phyloP scores from a whole-genome alignment of 257 asterid genomes.

The Striga asiatica region DNA sequence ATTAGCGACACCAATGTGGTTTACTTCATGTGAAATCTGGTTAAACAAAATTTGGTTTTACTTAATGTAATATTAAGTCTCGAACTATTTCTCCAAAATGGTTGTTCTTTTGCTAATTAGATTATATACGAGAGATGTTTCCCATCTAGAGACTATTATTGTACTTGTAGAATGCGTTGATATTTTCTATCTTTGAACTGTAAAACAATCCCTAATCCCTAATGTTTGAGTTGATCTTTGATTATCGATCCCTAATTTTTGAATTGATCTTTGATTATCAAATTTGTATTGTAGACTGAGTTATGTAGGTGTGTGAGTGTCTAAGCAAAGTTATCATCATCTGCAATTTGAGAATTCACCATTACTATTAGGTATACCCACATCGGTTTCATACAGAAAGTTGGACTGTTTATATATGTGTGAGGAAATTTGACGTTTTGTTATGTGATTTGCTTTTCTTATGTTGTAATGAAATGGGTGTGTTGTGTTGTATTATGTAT shows the following conservation, averaged over 20 bases:
- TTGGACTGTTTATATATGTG: not conserved
- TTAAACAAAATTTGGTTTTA: too few species aligned
- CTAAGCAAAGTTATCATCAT: too few species aligned
- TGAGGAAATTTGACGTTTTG: too few species aligned
- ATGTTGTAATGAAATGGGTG: too few species aligned
- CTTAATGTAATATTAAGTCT: not conserved
- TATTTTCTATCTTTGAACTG: not conserved
- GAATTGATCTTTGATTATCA: too few species aligned
- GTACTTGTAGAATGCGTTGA: not conserved
- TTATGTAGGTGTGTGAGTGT: too few species aligned
- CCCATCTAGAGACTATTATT: not conserved
- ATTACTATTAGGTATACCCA: too few species aligned
- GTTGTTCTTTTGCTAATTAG: not conserved
- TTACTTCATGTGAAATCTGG: slow-evolving; percentile 41
- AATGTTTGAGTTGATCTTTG: not conserved
- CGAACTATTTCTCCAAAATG: not conserved
- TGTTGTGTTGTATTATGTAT: too few species aligned
- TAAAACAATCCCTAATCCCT: not conserved
- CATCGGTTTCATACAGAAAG: not conserved
- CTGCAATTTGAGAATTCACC: too few species aligned
- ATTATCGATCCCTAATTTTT: too few species aligned
- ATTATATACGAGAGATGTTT: not conserved
- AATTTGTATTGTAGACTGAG: not conserved
- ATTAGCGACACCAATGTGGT: slow-evolving; percentile 28
- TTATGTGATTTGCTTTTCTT: too few species aligned